A percentile compares a stretch with the other conserved stretches of the same genome.
phyloP scores from a whole-genome alignment of 495 filamentous ascomycete species.

The Cryomyces minteri region DNA sequence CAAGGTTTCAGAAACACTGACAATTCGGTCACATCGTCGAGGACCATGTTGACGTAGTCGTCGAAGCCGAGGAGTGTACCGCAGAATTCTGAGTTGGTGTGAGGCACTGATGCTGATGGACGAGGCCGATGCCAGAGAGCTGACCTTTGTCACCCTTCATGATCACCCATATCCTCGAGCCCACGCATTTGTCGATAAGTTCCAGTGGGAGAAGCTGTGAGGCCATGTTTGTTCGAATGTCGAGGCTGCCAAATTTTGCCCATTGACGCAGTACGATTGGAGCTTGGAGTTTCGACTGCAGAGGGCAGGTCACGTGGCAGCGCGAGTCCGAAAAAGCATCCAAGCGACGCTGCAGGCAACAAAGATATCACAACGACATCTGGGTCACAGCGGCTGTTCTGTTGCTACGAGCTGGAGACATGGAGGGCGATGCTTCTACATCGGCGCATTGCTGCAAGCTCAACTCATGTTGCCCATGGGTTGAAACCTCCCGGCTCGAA shows the following conservation, averaged over 20 bases:
- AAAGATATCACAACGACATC: too few relatives aligned
- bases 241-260: too few relatives aligned
- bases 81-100: constrained; percentile 58
- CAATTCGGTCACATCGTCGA: constrained; percentile 96
- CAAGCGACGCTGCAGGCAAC: too few relatives aligned
- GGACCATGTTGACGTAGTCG: constrained; percentile 99
- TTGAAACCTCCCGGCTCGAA: background rate
- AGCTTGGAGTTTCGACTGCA: too few relatives aligned
- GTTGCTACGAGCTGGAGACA: background rate
- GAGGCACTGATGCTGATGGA: background rate
- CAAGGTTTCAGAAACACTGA: constrained; percentile 27
- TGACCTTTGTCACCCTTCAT: constrained; percentile 95
- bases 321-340: too few relatives aligned
- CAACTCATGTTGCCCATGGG: background rate
- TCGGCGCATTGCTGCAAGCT: background rate
- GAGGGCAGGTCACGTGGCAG: too few relatives aligned
- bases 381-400: too few relatives aligned
- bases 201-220: constrained; percentile 32
- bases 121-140: background rate
- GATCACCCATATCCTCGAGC: constrained; percentile 93
- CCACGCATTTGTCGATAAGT: constrained; percentile 96
- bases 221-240: constrained; percentile 1
- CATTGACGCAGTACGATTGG: too few relatives aligned
- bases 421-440: constrained; percentile 3
- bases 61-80: constrained; percentile 90